Percentiles rank a stretch among this genome's conserved stretches.
Conservation (phyloP, 2,329 filamentous ascomycete species). For the Trichothecium sympodiale region DNA sequence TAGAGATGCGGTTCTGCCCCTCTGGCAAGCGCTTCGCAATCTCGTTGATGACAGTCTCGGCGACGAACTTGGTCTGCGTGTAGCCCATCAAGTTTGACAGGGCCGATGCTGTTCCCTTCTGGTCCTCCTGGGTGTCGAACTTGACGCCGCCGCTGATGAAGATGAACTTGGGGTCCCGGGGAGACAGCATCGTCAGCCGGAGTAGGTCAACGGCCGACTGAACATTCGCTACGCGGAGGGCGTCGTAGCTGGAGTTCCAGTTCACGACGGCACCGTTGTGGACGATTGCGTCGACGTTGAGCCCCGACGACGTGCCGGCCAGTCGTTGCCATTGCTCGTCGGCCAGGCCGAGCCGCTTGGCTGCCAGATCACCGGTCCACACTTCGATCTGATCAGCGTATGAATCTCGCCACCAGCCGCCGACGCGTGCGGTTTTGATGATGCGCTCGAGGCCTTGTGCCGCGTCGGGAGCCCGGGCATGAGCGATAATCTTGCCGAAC, state of each 20-base stretch:
- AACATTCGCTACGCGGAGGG: slow-evolving; percentile 65
- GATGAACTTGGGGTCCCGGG: slow-evolving; percentile 9
- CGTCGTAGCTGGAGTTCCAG: slow-evolving; percentile 69
- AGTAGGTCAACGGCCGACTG: slow-evolving; percentile 12
- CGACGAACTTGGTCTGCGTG: slow-evolving; percentile 13
- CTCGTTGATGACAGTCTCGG: slow-evolving; percentile 9
- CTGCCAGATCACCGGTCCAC: slow-evolving; percentile 9
- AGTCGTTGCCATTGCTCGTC: slow-evolving; percentile 52
- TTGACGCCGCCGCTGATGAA: slow-evolving; percentile 13
- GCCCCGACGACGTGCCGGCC: slow-evolving; percentile 7
- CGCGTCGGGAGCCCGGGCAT: slow-evolving; percentile 57
- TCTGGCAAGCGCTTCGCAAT: background rate
- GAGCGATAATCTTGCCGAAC: slow-evolving; percentile 43
- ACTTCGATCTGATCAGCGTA: slow-evolving; percentile 5
- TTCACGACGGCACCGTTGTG: slow-evolving; percentile 77
- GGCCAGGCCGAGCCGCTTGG: slow-evolving; percentile 4
- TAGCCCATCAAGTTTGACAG: slow-evolving; percentile 8
- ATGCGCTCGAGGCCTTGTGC: slow-evolving; percentile 53
- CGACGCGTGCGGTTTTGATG: slow-evolving; percentile 13
- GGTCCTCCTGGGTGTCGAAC: background rate
- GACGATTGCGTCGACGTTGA: slow-evolving; percentile 57
- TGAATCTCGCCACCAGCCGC: slow-evolving; percentile 7
- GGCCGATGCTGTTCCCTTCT: slow-evolving; percentile 2
- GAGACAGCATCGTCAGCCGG: slow-evolving; percentile 4
- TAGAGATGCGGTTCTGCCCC: slow-evolving; percentile 7